Percentiles rank a stretch among this genome's conserved stretches.
Conservation (phyloP, 192 early-diverging fungal species). For the Podila minutissima region DNA sequence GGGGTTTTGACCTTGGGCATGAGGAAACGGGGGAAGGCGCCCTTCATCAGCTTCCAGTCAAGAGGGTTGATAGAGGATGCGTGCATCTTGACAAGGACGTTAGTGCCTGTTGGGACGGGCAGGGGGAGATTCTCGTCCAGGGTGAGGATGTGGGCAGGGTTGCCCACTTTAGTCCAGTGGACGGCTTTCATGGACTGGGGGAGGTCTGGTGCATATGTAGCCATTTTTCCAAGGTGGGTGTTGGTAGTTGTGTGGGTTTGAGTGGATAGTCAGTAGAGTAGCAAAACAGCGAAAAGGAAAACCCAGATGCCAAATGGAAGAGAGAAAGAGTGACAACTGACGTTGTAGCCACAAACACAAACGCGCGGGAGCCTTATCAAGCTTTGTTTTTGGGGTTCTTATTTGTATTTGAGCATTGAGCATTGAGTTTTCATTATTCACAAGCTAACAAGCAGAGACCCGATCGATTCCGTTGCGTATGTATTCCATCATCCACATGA, state of each 20-base stretch:
- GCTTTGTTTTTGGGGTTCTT: too few relatives aligned
- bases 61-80: conserved; percentile 51
- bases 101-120: conserved; percentile 10
- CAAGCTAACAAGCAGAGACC: too few relatives aligned
- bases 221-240: conserved; percentile 2
- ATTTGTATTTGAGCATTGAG: too few relatives aligned
- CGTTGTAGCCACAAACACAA: neutral
- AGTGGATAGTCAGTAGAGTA: neutral
- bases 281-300: too few relatives aligned
- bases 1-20: conserved; percentile 33
- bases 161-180: conserved; percentile 20
- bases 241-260: neutral
- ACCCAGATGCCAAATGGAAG: neutral
- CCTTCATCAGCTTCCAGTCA: conserved; percentile 51
- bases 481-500: too few relatives aligned
- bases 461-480: too few relatives aligned
- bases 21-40: conserved; percentile 3
- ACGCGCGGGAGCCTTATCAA: too few relatives aligned
- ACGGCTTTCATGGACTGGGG: conserved; percentile 21
- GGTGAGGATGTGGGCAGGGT: conserved; percentile 10
- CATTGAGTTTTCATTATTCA: too few relatives aligned
- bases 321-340: neutral
- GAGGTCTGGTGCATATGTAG: conserved; percentile 10
- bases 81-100: conserved; percentile 46
- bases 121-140: conserved; percentile 16